Base-by-base conservation (phyloP, 177 flowering plant genomes). In the Vitis hybrid region DNA sequence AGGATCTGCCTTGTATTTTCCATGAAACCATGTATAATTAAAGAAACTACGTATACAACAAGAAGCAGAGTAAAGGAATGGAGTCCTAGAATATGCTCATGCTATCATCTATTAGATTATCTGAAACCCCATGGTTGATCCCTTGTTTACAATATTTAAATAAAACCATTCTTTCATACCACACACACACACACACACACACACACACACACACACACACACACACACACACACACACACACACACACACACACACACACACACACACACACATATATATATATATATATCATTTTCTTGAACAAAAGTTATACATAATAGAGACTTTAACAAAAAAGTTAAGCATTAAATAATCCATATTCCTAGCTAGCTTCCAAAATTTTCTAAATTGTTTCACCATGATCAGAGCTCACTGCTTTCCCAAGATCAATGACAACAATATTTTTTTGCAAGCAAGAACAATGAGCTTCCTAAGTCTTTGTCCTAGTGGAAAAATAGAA, bases 101-200 rank as follows among this genome's bases (percentile, higher is more conserved):
- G 7, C 80, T 64, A 0, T 81, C 85, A 50, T 77, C 71, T 58
- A 75, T 72, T 51, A 76, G 50, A 2, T 58, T 41, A 9, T 63
- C 51, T 4, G 74, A 51, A 14, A 85, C 82, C 46, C 86, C 88
- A 77, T 85, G 88, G 74, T 80, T 80, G 61, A 77, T 75, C 74
- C 75, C 84, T 86, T 82, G 61, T 59, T 57, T 30, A n/a, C 56
- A 55, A 1, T 49, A 56, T 50, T 2, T 63, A 49, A 51, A 32
- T 27, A 15, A 11, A 24, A 24, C 24, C 24, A 24, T 24, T 24
- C 24, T 24, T 24, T 24, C 24, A 24, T 24, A 24, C 2, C 24
- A 24, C 24, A 24, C 2, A 24, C 21, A 21, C 21, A 21, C 24
- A 24, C 24, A 24, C 24, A 24, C 24, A 24, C 24, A 24, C 24